These are phyloP conservation scores for Punica granatum DNA, from an alignment of 345 rosid species.

Conservation along the genomic window DNA sequence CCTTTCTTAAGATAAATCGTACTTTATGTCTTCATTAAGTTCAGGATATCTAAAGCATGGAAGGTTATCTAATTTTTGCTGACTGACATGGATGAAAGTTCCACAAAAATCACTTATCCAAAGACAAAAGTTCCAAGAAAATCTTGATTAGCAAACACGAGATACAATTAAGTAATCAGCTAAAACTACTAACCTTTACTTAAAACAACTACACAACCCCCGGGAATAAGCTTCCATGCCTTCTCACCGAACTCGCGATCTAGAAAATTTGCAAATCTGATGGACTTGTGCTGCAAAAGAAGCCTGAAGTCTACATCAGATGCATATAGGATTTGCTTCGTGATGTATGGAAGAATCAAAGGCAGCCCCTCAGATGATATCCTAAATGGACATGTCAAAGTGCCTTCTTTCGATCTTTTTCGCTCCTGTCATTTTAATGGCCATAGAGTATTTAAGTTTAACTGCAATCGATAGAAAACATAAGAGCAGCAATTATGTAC, in stretches of 20 bases:
- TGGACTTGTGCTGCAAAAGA: slow-evolving; percentile 63
- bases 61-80: background rate
- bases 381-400: slow-evolving; percentile 62
- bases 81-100: too few relatives aligned
- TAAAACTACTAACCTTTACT: slow-evolving; percentile 33
- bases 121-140: too few relatives aligned
- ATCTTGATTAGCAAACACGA: too few relatives aligned
- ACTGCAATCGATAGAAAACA: background rate
- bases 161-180: too few relatives aligned
- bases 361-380: slow-evolving; percentile 95
- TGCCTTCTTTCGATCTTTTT: slow-evolving; percentile 70
- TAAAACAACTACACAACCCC: slow-evolving; percentile 68
- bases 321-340: slow-evolving; percentile 70
- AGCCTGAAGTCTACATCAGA: slow-evolving; percentile 68
- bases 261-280: slow-evolving; percentile 63
- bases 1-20: background rate
- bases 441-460: background rate
- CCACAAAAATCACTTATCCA: too few relatives aligned
- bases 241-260: slow-evolving; percentile 55
- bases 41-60: background rate
- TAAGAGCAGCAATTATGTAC: background rate
- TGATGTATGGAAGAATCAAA: slow-evolving; percentile 74
- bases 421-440: slow-evolving; percentile 41
- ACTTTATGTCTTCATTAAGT: background rate
- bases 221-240: slow-evolving; percentile 66